phyloP scores from a whole-genome alignment of 352 stramenopile species.

The Hyphochytrium catenoides region DNA sequence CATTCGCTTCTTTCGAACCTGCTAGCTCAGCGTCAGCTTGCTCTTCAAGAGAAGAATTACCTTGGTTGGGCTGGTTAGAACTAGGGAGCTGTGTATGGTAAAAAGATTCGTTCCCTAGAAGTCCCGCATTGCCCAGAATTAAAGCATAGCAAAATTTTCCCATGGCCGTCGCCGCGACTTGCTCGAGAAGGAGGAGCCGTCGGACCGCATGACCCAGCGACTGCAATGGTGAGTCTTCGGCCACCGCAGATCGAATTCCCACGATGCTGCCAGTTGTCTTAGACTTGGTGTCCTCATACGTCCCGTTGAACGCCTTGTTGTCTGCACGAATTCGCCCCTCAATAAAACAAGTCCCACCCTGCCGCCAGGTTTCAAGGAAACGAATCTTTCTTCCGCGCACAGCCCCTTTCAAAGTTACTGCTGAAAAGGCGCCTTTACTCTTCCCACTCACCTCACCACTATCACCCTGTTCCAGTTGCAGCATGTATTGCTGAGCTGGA shows the following conservation, averaged over 20 bases:
- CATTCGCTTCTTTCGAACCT: no score
- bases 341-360: slow-evolving; percentile 58
- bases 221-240: slow-evolving; percentile 9
- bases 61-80: no score
- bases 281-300: slow-evolving; percentile 60
- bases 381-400: slow-evolving; percentile 46
- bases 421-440: slow-evolving; percentile 49
- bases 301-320: slow-evolving; percentile 34
- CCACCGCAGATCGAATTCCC: slow-evolving; percentile 24
- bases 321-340: slow-evolving; percentile 43
- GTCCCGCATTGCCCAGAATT: no score
- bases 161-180: slow-evolving; percentile 41
- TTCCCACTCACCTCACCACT: slow-evolving; percentile 31
- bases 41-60: no score
- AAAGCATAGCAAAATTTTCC: no score
- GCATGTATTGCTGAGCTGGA: slow-evolving; percentile 53
- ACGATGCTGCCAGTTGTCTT: slow-evolving; percentile 55
- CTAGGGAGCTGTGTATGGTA: no score
- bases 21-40: no score
- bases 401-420: slow-evolving; percentile 40
- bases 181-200: slow-evolving; percentile 45
- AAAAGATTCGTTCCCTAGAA: no score
- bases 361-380: slow-evolving; percentile 57
- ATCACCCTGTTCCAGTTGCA: slow-evolving; percentile 33
- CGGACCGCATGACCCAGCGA: no score